These are phyloP conservation scores for Boletus insuetus DNA, from an alignment of 768 basidiomycete genomes.

Conservation along the genomic window DNA sequence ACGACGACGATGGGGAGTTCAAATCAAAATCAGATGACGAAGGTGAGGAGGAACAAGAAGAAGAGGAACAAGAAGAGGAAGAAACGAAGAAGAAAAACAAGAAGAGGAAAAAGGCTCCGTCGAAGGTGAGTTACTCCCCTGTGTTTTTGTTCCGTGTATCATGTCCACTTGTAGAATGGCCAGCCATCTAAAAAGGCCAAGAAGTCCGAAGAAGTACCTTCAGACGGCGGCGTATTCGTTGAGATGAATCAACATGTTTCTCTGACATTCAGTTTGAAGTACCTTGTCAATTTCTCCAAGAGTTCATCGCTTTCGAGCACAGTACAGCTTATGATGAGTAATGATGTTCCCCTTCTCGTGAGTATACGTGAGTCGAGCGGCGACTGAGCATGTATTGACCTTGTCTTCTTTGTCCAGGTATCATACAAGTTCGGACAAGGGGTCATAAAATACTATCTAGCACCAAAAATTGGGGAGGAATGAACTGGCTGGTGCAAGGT, in stretches of 20 bases:
- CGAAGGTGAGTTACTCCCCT: slow-evolving; percentile 41
- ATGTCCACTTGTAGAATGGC: slow-evolving; percentile 15
- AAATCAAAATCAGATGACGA: slow-evolving; percentile 45
- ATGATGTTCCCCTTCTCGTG: slow-evolving; percentile 87
- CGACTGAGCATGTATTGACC: not conserved
- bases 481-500: slow-evolving; percentile 28
- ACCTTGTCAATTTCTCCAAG: slow-evolving; percentile 96
- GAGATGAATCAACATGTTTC: slow-evolving; percentile 89
- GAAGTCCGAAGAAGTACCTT: slow-evolving; percentile 53
- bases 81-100: slow-evolving; percentile 52
- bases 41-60: slow-evolving; percentile 46
- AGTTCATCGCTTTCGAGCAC: slow-evolving; percentile 67
- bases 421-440: slow-evolving; percentile 90
- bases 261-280: slow-evolving; percentile 94
- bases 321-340: slow-evolving; percentile 87
- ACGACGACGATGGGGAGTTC: slow-evolving; percentile 41
- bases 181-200: slow-evolving; percentile 59
- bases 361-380: slow-evolving; percentile 23
- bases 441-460: slow-evolving; percentile 90
- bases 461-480: slow-evolving; percentile 92
- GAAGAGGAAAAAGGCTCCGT: slow-evolving; percentile 62
- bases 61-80: slow-evolving; percentile 48
- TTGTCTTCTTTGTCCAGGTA: slow-evolving; percentile 46
- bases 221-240: slow-evolving; percentile 62
- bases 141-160: not conserved